A percentile compares a stretch with the other conserved stretches of the same genome.
phyloP scores from a whole-genome alignment of 768 basidiomycete genomes.

The Ephemerocybe angulata region DNA sequence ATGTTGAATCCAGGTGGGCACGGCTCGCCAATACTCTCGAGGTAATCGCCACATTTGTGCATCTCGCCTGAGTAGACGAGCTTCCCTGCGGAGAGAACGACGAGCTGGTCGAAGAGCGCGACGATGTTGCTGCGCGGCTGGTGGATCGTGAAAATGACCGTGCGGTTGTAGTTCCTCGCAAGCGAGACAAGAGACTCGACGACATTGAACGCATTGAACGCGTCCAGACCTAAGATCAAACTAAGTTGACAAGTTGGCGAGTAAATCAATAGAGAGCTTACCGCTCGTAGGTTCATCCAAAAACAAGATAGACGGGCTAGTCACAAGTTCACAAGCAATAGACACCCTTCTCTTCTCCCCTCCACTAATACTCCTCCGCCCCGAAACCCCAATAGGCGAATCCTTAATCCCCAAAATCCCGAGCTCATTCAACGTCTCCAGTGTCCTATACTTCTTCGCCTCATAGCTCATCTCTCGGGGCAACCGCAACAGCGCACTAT shows the following conservation, averaged over 20 bases:
- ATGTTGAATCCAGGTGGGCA: conserved; percentile 97
- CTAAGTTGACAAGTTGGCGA: not conserved
- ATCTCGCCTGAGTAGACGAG: conserved; percentile 83
- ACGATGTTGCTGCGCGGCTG: conserved; percentile 98
- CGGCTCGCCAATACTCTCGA: conserved; percentile 69
- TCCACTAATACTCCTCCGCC: conserved; percentile 88
- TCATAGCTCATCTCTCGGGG: conserved; percentile 93
- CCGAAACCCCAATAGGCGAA: conserved; percentile 83
- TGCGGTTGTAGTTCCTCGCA: conserved; percentile 86
- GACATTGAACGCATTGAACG: conserved; percentile 95
- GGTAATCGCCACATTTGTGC: conserved; percentile 73
- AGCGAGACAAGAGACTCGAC: conserved; percentile 84
- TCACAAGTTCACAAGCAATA: conserved; percentile 97
- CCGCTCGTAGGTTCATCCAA: conserved; percentile 97
- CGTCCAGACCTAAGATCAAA: conserved; percentile 67
- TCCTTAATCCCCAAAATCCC: conserved; percentile 91
- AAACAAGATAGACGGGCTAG: conserved; percentile 93
- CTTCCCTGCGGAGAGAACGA: conserved; percentile 82
- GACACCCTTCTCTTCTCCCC: conserved; percentile 97
- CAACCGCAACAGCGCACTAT: conserved; percentile 84
- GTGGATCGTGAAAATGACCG: conserved; percentile 96
- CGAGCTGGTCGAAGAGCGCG: conserved; percentile 86
- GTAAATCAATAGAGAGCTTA: conserved; percentile 29
- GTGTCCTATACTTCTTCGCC: conserved; percentile 91
- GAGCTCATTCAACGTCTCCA: conserved; percentile 95